Base-by-base conservation (phyloP, 306 rosid species). In the Crataegus laevigata region DNA sequence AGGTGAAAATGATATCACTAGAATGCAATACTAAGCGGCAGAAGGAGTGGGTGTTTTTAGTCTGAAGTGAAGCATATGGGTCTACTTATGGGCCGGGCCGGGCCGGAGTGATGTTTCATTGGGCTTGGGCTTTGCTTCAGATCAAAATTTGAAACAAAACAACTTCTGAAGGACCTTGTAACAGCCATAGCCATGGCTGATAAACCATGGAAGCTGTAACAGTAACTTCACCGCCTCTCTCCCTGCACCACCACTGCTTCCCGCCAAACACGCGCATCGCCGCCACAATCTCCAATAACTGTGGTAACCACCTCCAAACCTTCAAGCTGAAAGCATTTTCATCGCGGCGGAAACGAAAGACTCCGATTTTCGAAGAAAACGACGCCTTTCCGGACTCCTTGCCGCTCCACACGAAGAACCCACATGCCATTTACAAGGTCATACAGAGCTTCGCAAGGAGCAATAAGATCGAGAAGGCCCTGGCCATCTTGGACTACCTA, bases 391-490 rank as follows among this genome's bases (percentile, higher is more conserved):
- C 98, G 2, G 83, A 72, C 15, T 90, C 96, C 15, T 61, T 88
- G 66, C 94, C 98, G 8, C 92, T 92, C 55, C 94, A 92, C 78
- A 83, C 28, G 72, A 88, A 79, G 76, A 90, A 92, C 84, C 96
- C 94, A 58, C 81, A 19, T 72, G 79, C 87, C 81, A 80, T 92
- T 24, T 89, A 75, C 88, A 79, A 79, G 19, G 91, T 89, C 80
- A 79, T 91, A 5, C 87, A 82, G 71, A 57, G 69, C 38, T 89
- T 91, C 52, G 88, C 96, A 0, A 71, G 84, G 68, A 62, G 74
- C 32, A 77, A 83, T 78, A 91, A 89, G 84, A 85, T 87, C 67
- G 72, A 76, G 6, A 78, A 89, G 25, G 90, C 93, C 25, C 83
- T 91, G 22, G 61, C 82, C 71, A 84, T 91, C 24, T 68, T 91